Base-by-base conservation (phyloP, 1,284 basidiomycete species). In the Tilletia indica region DNA sequence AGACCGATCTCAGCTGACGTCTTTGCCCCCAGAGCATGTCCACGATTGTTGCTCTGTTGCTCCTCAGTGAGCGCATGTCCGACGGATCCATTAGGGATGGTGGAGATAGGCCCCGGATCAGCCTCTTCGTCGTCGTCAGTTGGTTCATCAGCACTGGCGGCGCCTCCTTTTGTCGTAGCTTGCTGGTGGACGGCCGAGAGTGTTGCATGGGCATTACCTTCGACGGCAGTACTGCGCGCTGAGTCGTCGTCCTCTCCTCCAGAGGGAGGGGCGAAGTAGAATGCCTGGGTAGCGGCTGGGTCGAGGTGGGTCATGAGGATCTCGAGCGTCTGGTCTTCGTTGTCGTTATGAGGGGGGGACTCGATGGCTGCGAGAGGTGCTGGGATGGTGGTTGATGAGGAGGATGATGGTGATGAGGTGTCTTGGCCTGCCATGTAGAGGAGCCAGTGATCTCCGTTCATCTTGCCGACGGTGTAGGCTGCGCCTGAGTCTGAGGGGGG, bases 381-480 rank as follows among this genome's bases (percentile, higher is more conserved):
- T 31, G 76, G 45, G 80, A 70, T 11, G 77, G 49, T 69, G 73
- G 42, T 64, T 73, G 3, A 21, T 64, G 36, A 0, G 67, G 51
- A 19, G 66, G 19, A 11, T 87, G 74, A 79, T 70, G 73, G 69
- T 87, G 74, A 79, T 70, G 73, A 68, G 68, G 77, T 69, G 25
- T 72, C 74, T 80, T 78, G 75, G 78, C 67, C 73, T 58, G 70
- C 82, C 85, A 74, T 83, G 87, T 98, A 99, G 58, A 99, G 89
- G 54, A 99, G 86, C 97, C 97, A 99, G 86, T 99, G 96, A 86
- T 98, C 94, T 69, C 96, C 93, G 85, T 99, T 99, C 86, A 97
- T 93, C 84, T 94, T 96, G 72, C 97, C 97, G 71, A 99, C 91
- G 14, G 93, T 97, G 87, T 99, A 99, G 2, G 95, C 97, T 3